These are phyloP conservation scores for Medicago lupulina DNA, from an alignment of 306 rosid genomes.

Conservation along the genomic window DNA sequence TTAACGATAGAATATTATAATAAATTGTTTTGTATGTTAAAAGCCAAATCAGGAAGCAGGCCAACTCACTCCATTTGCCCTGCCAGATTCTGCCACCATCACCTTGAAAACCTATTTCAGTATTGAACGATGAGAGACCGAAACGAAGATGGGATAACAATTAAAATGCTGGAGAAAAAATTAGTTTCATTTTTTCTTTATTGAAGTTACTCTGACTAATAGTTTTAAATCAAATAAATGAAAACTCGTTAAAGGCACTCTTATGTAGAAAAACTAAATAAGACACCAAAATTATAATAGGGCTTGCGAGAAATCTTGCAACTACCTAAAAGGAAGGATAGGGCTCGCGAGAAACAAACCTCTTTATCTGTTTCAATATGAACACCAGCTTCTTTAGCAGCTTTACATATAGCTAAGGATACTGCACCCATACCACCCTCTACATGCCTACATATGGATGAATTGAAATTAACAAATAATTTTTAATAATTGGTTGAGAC, in stretches of 20 bases:
- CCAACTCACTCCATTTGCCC: constrained; percentile 69
- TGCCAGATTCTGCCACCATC: constrained; percentile 60
- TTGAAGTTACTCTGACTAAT: neutral
- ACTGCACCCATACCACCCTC: constrained; percentile 91
- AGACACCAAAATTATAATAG: constrained; percentile 1
- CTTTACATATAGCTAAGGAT: constrained; percentile 64
- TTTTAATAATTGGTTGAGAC: neutral
- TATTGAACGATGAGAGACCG: constrained; percentile 13
- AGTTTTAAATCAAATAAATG: neutral
- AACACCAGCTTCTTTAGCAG: constrained; percentile 77
- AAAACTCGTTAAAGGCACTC: neutral
- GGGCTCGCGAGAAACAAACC: constrained; percentile 42
- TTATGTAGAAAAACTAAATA: neutral
- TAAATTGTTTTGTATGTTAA: neutral
- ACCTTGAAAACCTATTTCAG: constrained; percentile 59
- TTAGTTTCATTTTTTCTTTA: neutral
- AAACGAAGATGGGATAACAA: neutral
- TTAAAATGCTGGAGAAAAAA: neutral
- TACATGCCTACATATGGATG: constrained; percentile 57
- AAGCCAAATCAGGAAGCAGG: constrained; percentile 12
- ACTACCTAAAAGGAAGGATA: neutral
- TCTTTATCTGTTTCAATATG: constrained; percentile 62
- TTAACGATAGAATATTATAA: constrained; percentile 29
- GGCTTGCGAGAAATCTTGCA: neutral
- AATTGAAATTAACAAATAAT: constrained; percentile 2